A percentile compares a stretch with the other conserved stretches of the same genome.
These are phyloP conservation scores for Stephania yunnanensis DNA, from an alignment of 164 flowering plant species.

Conservation along the genomic window DNA sequence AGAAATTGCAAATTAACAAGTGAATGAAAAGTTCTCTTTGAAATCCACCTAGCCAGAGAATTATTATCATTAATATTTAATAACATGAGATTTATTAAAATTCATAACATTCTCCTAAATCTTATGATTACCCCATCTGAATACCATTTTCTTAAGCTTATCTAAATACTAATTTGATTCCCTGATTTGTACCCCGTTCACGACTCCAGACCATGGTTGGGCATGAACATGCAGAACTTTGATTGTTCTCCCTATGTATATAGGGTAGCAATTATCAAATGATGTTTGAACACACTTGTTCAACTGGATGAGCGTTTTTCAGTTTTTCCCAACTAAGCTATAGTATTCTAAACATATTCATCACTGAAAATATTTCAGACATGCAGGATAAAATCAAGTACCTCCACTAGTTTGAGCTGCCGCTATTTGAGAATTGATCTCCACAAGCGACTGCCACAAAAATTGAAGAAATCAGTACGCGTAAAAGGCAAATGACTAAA, in stretches of 20 bases:
- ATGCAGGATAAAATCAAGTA: constrained; percentile 24
- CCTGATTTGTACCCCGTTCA: too few relatives aligned
- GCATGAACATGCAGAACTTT: not conserved
- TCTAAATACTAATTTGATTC: too few relatives aligned
- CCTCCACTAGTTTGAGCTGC: constrained; percentile 91
- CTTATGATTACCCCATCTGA: too few relatives aligned
- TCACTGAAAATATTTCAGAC: not conserved
- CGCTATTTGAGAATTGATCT: constrained; percentile 67
- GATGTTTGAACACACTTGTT: not conserved
- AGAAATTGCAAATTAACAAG: too few relatives aligned
- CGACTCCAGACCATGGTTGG: too few relatives aligned
- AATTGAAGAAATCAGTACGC: constrained; percentile 18
- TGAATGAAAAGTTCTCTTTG: too few relatives aligned
- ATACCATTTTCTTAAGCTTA: too few relatives aligned
- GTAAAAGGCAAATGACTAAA: constrained; percentile 10
- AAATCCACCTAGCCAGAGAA: too few relatives aligned
- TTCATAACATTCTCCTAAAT: too few relatives aligned
- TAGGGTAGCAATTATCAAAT: not conserved
- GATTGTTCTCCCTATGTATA: not conserved
- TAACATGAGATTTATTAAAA: too few relatives aligned
- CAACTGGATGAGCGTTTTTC: too few relatives aligned
- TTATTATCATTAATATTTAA: too few relatives aligned
- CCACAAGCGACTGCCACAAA: constrained; percentile 74
- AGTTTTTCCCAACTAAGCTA: not conserved
- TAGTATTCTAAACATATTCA: not conserved